Evolutionary conservation across 2,329 filamentous ascomycete species (phyloP).

Genomic region (Colletotrichum sp.): DNA sequence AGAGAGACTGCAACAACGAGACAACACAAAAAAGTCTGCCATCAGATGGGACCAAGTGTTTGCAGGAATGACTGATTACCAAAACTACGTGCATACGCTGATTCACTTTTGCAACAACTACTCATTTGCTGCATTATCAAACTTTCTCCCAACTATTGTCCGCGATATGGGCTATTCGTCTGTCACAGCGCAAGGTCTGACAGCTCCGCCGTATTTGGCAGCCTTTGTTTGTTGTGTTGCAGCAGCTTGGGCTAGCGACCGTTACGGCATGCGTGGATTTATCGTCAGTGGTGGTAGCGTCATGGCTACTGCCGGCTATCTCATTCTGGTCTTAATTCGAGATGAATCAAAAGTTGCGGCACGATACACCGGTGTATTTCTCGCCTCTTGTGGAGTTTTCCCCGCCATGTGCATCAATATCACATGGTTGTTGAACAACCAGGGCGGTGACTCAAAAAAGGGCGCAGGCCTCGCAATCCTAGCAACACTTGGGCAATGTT

Average conservation of each 20-base stretch:
- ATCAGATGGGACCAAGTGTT: constrained; percentile 35
- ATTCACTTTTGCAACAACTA: constrained; percentile 45
- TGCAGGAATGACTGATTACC: constrained; percentile 37
- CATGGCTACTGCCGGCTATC: constrained; percentile 36
- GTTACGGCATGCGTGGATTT: constrained; percentile 36
- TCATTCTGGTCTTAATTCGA: constrained; percentile 26
- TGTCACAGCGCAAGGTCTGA: constrained; percentile 43
- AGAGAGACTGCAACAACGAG: constrained; percentile 25
- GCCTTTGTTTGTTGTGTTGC: constrained; percentile 38
- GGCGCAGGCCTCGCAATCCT: constrained; percentile 30
- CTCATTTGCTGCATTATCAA: constrained; percentile 42
- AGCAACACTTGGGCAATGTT: constrained; percentile 31
- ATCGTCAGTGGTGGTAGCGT: constrained; percentile 32
- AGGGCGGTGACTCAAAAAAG: constrained; percentile 32
- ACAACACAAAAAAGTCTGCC: constrained; percentile 18
- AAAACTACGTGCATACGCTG: constrained; percentile 37
- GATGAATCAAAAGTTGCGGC: background rate
- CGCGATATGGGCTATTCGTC: constrained; percentile 42
- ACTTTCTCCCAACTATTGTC: constrained; percentile 47
- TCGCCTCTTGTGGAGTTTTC: constrained; percentile 38
- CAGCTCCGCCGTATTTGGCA: constrained; percentile 44
- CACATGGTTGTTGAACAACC: constrained; percentile 35
- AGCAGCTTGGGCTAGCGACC: constrained; percentile 37
- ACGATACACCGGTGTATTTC: constrained; percentile 41
- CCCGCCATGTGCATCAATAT: constrained; percentile 33